Base-by-base conservation (phyloP, 345 rosid genomes). In the Salix udensis region DNA sequence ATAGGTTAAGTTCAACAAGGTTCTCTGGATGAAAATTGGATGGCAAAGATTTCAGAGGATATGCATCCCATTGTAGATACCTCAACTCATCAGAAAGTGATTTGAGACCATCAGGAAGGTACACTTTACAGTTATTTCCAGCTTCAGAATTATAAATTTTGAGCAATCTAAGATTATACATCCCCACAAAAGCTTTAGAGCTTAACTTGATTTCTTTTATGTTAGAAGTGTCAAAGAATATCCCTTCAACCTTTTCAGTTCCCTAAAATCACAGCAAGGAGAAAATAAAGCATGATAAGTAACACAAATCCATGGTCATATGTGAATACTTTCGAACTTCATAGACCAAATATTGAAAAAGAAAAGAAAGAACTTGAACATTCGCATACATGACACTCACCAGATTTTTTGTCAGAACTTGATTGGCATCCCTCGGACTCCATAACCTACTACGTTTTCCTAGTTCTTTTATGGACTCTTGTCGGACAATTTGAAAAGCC, bases 191-290 rank as follows among this genome's bases (percentile, higher is more conserved):
- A 7, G 62, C 50, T 3, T 70, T 18, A 8, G 70, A n/a, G 2
- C n/a, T 19, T 31, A 77, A 42, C 5, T 50, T 16, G 7, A 34
- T 30, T 4, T 77, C 70, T 48, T 18, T 10, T 40, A n/a, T 10
- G 12, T 40, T n/a, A 30, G 31, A 77, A 36, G 44, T 28, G n/a
- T 77, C 74, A 1, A 70, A 16, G 14, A 50, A 69, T 24, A 77
- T 70, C 23, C 79, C 68, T 77, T 77, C 70, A 60, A 70, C 28
- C 28, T 62, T 28, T 9, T 70, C 46, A 67, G 74, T 69, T 40
- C 79, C 74, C 79, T 34, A 34, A 34, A 34, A 34, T 34, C 36
- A 34, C 36, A 34, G 36, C 36, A 34, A 34, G 36, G 36, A 34
- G 36, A 31, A 31, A 31, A 31, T 31, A 31, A 31, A 31, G 36